Percentiles rank a stretch among this genome's conserved stretches.
Conservation (phyloP, 1,284 basidiomycete species). For the Ganoderma lucidum region DNA sequence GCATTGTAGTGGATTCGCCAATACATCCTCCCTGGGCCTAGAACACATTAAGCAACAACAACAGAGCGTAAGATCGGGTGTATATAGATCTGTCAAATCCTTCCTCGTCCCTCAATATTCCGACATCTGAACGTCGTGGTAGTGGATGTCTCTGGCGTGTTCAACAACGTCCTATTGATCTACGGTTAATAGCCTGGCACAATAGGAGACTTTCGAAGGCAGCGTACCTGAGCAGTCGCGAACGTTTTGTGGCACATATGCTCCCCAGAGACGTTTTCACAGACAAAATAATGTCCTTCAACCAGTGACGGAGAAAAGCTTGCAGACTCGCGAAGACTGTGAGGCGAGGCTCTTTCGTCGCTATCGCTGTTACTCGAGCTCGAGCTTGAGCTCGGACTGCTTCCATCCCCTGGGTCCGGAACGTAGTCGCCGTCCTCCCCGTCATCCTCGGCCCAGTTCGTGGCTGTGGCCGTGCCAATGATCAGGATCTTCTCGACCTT, state of each 20-base stretch:
- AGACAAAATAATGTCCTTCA: conserved; percentile 15
- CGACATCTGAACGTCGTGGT: conserved; percentile 5
- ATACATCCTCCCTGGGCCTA: not conserved
- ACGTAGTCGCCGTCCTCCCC: conserved; percentile 14
- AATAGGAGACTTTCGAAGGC: not conserved
- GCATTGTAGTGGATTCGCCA: not conserved
- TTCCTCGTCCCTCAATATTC: not conserved
- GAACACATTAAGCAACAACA: not conserved
- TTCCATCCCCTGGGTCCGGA: conserved; percentile 9
- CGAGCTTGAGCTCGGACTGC: conserved; percentile 7
- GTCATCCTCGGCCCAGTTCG: conserved; percentile 7
- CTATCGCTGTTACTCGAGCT: conserved; percentile 1
- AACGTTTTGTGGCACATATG: conserved; percentile 23
- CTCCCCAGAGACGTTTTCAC: conserved; percentile 18
- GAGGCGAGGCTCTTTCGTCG: not conserved
- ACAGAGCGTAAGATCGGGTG: not conserved
- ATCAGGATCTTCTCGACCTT: conserved; percentile 24
- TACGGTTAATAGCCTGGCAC: not conserved
- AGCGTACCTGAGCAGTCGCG: conserved; percentile 18
- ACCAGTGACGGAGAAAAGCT: not conserved
- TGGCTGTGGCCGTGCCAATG: not conserved
- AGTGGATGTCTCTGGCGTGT: conserved; percentile 22
- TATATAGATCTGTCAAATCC: not conserved
- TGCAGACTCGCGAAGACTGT: not conserved
- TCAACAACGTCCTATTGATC: conserved; percentile 21